Evolutionary conservation across 1,284 basidiomycete species (phyloP), one percentile per base, ranked within the genome.

Genomic region (Ceratobasidium sp.): DNA sequence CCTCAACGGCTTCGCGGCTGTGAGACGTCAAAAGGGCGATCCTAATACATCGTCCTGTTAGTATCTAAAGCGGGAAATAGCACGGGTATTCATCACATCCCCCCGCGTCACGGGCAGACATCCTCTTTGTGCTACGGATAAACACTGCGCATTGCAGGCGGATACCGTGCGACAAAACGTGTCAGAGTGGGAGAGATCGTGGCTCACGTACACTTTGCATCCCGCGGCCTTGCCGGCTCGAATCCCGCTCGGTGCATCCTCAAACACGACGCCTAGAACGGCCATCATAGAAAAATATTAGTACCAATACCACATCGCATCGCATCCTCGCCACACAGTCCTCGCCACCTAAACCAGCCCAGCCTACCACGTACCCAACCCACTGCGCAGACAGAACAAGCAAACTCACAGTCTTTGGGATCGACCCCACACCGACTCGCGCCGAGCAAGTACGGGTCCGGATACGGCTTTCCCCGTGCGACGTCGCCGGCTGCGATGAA

Each of bases 401-500:
- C 6, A 38, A 38, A 52, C 74, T 32, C 43, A 74, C 74, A 75
- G 14, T 73, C 47, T 28, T 46, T 43, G 13, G 71, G 58, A 26
- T 75, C 72, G 18, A 75, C 74, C 11, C 63, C 70, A 41, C 71
- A 73, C 47, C 72, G 72, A 70, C 63, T 47, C 14, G 75, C 75
- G 1, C 75, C 75, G 18, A 70, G 46, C 13, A 76, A 50, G 62
- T 76, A 76, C 30, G 75, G 75, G n/a, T 76, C 75, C 6, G 75
- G 75, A 38, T 49, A 73, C 8, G 75, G 75, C 62, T 76, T 76
- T 26, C 75, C 75, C 1, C 69, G 72, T 1, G 64, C 7, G 16
- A 73, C 72, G 55, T 72, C 59, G 5, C 73, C 58, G 9, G 70
- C 55, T 8, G 73, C 72, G 26, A 76, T 74, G 55, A 76, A 75